Evolutionary conservation across 2,329 filamentous ascomycete species (phyloP), one percentile per base, ranked within the genome.

Genomic region (Daldinia sp.): DNA sequence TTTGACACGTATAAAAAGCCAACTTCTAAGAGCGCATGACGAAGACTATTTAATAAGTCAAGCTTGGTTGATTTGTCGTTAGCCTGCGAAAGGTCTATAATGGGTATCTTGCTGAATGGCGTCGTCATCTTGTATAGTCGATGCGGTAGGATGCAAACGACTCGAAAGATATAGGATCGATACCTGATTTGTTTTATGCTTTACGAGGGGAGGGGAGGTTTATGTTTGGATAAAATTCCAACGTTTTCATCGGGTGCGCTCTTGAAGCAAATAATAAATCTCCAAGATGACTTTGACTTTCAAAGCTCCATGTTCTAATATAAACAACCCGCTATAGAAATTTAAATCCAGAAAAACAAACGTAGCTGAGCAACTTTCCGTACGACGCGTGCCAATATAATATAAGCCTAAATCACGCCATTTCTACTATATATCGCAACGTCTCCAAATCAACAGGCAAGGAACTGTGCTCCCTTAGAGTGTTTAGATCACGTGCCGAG

Each of bases 1-100:
- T 84, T 82, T 13, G 75, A 73, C 32, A 86, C 71, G 65, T 86
- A 85, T 3, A 86, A 76, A 61, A 86, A 86, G 15, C 84, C 83
- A 29, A 85, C 75, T 13, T 83, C 74, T 39, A 81, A 80, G 4
- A 86, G 72, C 5, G 83, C 82, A 39, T 78, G 71, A 19, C 77
- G 81, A 13, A 86, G 77, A 34, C 80, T 71, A 6, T 64, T 21
- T 1, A 86, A 77, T 0, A 85, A 73, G 1, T 60, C 13, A 0
- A 74, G 73, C 19, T 76, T 77, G 0, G 75, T 73, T 0, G 63
- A 50, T 2, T 77, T 72, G 47, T 78, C 70, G n/a, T 72, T 51
- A 30, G 78, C 77, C 23, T 77, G 74, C 4, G 81, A 80, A 29
- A 86, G 76, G 67, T 85, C 80, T 50, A 86, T 77, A 17, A 80